Evolutionary conservation across 768 basidiomycete species (phyloP).

Genomic region (Leucosporidium creatinivorum): DNA sequence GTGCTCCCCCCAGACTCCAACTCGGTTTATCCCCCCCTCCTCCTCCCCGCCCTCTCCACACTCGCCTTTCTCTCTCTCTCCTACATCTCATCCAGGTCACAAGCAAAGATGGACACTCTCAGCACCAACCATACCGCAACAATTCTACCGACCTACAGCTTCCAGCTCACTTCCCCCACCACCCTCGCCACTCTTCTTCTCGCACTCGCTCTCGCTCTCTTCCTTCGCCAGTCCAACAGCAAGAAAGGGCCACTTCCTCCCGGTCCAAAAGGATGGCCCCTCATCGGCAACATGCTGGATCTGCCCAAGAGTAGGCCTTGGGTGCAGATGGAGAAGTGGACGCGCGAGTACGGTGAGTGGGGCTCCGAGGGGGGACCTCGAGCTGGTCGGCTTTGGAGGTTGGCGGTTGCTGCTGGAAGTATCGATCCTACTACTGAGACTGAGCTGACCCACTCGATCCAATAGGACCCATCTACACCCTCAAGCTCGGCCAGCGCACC

Average conservation of each 20-base stretch:
- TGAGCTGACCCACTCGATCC: background rate
- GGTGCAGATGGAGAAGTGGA: conserved; percentile 35
- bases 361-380: too few species aligned
- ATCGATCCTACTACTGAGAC: background rate
- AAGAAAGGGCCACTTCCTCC: conserved; percentile 3
- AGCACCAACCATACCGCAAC: background rate
- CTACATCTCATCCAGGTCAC: background rate
- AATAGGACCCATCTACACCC: conserved; percentile 32
- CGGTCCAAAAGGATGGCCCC: conserved; percentile 19
- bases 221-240: background rate
- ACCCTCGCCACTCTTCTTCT: background rate
- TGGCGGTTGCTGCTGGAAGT: too few species aligned
- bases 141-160: background rate
- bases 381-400: too few species aligned
- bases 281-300: conserved; percentile 32
- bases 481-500: conserved; percentile 28
- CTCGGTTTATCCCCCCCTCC: too few species aligned
- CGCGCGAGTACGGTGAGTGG: conserved; percentile 27
- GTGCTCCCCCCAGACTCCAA: background rate
- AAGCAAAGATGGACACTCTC: background rate
- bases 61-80: background rate
- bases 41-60: too few species aligned
- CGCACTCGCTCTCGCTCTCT: background rate
- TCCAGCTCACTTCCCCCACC: background rate
- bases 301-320: conserved; percentile 34